Conservation (phyloP, 306 rosid genomes). For the Glycine latifolia region DNA sequence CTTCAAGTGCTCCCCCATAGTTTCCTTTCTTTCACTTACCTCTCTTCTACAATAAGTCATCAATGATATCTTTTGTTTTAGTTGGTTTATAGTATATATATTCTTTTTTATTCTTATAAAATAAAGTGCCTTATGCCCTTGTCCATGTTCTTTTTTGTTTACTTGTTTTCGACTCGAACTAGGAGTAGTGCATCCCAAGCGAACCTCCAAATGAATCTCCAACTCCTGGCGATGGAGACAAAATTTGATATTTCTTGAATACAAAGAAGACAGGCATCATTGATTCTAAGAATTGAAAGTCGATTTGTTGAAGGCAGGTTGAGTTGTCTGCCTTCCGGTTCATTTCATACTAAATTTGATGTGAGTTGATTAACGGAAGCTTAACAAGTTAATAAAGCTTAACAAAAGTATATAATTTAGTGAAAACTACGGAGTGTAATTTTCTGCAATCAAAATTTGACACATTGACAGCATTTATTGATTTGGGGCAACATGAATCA, state of each 20-base stretch:
- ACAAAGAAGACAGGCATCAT: slow-evolving; percentile 67
- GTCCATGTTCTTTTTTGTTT: slow-evolving; percentile 48
- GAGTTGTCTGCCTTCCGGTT: slow-evolving; percentile 34
- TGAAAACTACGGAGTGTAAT: not conserved
- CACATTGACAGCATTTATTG: not conserved
- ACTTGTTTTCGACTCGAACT: slow-evolving; percentile 79
- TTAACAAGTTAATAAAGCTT: slow-evolving; percentile 31
- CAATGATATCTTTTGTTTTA: slow-evolving; percentile 24
- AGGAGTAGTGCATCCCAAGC: slow-evolving; percentile 68
- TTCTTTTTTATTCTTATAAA: not conserved
- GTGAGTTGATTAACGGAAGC: slow-evolving; percentile 44
- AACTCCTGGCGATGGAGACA: slow-evolving; percentile 48
- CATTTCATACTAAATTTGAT: slow-evolving; percentile 44
- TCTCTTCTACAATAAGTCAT: slow-evolving; percentile 71
- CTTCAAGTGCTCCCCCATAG: slow-evolving; percentile 37
- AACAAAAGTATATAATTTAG: too few species aligned
- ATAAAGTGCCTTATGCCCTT: not conserved
- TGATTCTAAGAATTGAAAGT: slow-evolving; percentile 55
- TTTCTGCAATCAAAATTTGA: not conserved
- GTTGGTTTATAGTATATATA: not conserved
- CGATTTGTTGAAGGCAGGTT: slow-evolving; percentile 53
- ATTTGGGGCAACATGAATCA: not conserved
- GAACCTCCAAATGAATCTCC: slow-evolving; percentile 51
- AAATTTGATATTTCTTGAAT: slow-evolving; percentile 60
- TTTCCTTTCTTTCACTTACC: slow-evolving; percentile 58